Base-by-base conservation (phyloP, 805 yeast genomes). In the Isabelozyma heimii region DNA sequence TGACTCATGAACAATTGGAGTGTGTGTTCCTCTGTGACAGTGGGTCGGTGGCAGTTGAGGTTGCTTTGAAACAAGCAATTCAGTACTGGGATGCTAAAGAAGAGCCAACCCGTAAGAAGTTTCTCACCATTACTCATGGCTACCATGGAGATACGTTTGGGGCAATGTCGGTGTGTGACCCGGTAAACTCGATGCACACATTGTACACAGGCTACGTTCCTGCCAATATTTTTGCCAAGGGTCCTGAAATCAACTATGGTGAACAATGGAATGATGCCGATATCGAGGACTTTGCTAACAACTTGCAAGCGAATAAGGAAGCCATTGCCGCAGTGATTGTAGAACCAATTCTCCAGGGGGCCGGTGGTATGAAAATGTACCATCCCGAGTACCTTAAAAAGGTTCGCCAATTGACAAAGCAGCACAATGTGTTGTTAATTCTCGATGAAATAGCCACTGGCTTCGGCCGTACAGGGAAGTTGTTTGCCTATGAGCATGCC, bases 371-470 rank as follows among this genome's bases (percentile, higher is more conserved):
- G 55, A 48, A 59, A 40, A 57, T 67, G 14, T 70, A 70, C 14
- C 40, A 15, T 10, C 24, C 40, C 14, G 40, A 17, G 24, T 38
- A 41, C 14, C 46, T 65, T 15, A 65, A 62, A 37, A 60, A 59
- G 40, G 68, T 66, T 10, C 57, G 67, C 40, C 60, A 61, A 41
- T 51, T 69, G 3, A 70, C 73, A 47, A 59, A 59, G 42, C 48
- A 83, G 60, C 66, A 81, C 65, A 82, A 75, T 40, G 74, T 82
- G 30, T 72, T 84, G 46, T 72, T 82, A 77, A 84, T 84, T 56
- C 77, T 84, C 39, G 89, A 84, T 59, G 89, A 84, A 66, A 89
- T 84, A 40, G 89, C 84, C 67, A 83, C 89, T 13, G 89, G 89
- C 56, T 85, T 84, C 41, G 89, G 86, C 55, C 43, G 50, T 41